These are phyloP conservation scores for Keithomyces neogunnii DNA, from an alignment of 2,329 filamentous ascomycete genomes.

Conservation along the genomic window DNA sequence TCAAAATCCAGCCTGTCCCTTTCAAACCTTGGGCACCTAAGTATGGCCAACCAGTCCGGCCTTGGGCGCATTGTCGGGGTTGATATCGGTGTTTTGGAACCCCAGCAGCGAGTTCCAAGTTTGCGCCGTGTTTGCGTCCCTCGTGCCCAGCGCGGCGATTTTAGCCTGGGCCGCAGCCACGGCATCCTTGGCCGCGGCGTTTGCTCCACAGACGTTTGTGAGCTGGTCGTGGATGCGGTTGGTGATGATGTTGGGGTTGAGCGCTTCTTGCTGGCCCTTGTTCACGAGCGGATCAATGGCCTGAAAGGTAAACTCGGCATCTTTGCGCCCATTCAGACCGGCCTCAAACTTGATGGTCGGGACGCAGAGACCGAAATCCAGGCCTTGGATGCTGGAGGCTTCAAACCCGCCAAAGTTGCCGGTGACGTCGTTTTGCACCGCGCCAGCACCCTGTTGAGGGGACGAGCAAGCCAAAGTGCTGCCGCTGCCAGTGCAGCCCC, in stretches of 20 bases:
- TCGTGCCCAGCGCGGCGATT: constrained; percentile 40
- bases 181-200: constrained; percentile 46
- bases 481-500: constrained; percentile 4
- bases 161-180: constrained; percentile 44
- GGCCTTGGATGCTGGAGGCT: constrained; percentile 8
- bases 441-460: neutral
- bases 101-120: constrained; percentile 35
- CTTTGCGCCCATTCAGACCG: constrained; percentile 46
- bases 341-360: constrained; percentile 53
- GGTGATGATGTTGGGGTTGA: constrained; percentile 67
- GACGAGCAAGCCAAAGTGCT: neutral
- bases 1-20: no score
- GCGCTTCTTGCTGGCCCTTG: constrained; percentile 52
- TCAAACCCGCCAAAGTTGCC: constrained; percentile 21
- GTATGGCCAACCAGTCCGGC: neutral
- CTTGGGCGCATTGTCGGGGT: neutral
- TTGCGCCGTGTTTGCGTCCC: constrained; percentile 38
- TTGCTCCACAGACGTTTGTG: constrained; percentile 56
- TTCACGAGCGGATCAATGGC: constrained; percentile 53
- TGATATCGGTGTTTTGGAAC: constrained; percentile 13
- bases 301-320: constrained; percentile 59
- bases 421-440: constrained; percentile 10
- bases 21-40: neutral
- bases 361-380: constrained; percentile 44
- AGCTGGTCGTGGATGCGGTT: constrained; percentile 65